These are phyloP conservation scores for Cylindrodendrum hubeiense DNA, from an alignment of 2,329 filamentous ascomycete genomes.

Conservation along the genomic window DNA sequence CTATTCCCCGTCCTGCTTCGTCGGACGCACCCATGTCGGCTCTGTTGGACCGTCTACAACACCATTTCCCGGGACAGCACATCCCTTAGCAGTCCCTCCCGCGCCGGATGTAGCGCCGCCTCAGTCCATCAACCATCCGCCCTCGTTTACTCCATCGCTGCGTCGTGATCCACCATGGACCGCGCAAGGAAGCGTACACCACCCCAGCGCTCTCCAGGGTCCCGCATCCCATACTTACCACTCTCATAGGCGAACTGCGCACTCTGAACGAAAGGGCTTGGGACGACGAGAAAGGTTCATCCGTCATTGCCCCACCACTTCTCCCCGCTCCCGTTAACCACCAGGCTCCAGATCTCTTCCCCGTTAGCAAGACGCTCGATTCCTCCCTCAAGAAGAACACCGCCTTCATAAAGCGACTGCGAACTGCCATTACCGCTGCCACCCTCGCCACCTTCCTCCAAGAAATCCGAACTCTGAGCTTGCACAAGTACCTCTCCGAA, in stretches of 20 bases:
- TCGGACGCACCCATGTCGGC: constrained; percentile 56
- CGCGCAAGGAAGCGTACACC: constrained; percentile 72
- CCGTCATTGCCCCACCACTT: constrained; percentile 31
- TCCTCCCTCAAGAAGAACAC: constrained; percentile 98
- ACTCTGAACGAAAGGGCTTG: constrained; percentile 89
- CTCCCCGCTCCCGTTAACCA: constrained; percentile 32
- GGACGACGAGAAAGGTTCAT: constrained; percentile 85
- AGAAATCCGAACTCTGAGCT: constrained; percentile 89
- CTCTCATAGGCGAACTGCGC: constrained; percentile 82
- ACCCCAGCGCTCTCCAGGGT: background rate
- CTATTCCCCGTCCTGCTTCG: constrained; percentile 41
- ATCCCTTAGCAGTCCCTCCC: constrained; percentile 57
- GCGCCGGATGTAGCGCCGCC: constrained; percentile 62
- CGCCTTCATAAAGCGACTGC: constrained; percentile 95
- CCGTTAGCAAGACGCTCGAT: constrained; percentile 84
- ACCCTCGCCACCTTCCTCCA: constrained; percentile 87
- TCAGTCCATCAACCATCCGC: constrained; percentile 33
- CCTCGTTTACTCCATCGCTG: constrained; percentile 42
- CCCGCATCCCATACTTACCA: constrained; percentile 31
- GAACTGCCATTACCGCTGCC: constrained; percentile 86
- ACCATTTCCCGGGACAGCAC: constrained; percentile 51
- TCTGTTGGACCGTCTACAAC: constrained; percentile 50
- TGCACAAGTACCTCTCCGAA: constrained; percentile 97
- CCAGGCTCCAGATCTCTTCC: constrained; percentile 74
- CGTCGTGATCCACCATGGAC: constrained; percentile 67